These are phyloP conservation scores for Aspergillus pseudonomiae DNA, from an alignment of 2,329 filamentous ascomycete species.

Conservation along the genomic window DNA sequence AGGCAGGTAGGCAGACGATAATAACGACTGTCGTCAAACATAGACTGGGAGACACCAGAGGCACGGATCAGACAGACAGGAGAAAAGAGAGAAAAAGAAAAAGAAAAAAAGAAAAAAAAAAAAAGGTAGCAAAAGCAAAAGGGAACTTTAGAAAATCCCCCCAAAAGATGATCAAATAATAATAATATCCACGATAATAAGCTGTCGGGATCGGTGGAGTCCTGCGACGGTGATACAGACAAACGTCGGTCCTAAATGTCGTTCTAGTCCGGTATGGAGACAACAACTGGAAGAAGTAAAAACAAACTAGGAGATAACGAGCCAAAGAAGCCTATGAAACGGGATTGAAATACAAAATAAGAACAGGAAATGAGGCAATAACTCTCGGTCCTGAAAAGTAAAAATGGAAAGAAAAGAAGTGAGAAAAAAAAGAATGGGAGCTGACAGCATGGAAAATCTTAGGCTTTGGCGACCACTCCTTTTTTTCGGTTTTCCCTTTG, in stretches of 20 bases:
- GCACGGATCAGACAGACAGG: neutral
- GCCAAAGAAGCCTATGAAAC: neutral
- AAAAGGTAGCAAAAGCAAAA: neutral
- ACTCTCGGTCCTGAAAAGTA: neutral
- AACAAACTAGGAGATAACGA: neutral
- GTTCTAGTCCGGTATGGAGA: neutral
- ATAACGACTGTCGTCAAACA: neutral
- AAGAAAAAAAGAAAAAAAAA: neutral
- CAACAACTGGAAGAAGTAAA: neutral
- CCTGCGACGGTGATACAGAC: constrained; percentile 4
- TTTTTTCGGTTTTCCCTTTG: neutral
- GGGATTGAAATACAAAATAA: neutral
- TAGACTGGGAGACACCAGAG: neutral
- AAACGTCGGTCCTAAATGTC: neutral
- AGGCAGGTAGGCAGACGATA: neutral
- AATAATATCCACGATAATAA: constrained; percentile 3
- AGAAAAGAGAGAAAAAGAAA: neutral
- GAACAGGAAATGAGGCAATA: neutral
- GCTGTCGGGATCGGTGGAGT: constrained; percentile 3
- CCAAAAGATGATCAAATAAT: neutral
- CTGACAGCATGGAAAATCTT: neutral
- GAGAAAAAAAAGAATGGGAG: neutral
- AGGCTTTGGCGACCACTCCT: neutral
- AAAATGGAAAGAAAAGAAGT: neutral
- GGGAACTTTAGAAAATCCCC: neutral